Evolutionary conservation across 495 filamentous ascomycete species (phyloP), one percentile per base, ranked within the genome.

Genomic region (Xylaria telfairii): DNA sequence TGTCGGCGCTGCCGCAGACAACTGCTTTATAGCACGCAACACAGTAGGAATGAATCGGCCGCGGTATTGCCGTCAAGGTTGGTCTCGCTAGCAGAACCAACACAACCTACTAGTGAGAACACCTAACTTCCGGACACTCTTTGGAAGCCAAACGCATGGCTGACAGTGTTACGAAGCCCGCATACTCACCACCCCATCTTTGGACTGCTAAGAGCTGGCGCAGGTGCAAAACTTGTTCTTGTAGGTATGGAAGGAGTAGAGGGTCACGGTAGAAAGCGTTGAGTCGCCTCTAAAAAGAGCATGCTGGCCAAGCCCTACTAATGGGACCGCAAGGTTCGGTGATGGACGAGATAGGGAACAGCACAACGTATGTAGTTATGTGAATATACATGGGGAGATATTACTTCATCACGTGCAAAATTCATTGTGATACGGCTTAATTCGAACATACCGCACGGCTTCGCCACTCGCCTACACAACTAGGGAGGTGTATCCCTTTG

Each of bases 1-100:
- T 78, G 76, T 30, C 72, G 65, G 1, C 51, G 46, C 3, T 76
- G 76, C 28, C 51, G 42, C n/a, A 51, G 53, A 17, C 10, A 4
- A 21, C 39, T 30, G 28, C 10, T 21, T 34, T 10, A 64, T 46
- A 12, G 5, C 34, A 1, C 57, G 30, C 44, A 69, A 32, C 12
- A n/a, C 57, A 53, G 17, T 12, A n/a, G 24, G 13, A 44, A 6
- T 21, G 0, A 10, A 53, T 19, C 13, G 21, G 39, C 28, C 4
- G 24, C 56, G 10, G 28, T 6, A 15, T 60, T 19, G 15, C 9
- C 24, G 44, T 54, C 51, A 54, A 17, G 30, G 24, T 28, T 4
- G 4, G 26, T 2, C 51, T 30, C 15, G 24, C 24, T 10, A 53
- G 49, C 49, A 26, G 57, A 21, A 7, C 37, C 13, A 26, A 19